Base-by-base conservation (phyloP, 768 basidiomycete species). In the Boletus coccyginus region DNA sequence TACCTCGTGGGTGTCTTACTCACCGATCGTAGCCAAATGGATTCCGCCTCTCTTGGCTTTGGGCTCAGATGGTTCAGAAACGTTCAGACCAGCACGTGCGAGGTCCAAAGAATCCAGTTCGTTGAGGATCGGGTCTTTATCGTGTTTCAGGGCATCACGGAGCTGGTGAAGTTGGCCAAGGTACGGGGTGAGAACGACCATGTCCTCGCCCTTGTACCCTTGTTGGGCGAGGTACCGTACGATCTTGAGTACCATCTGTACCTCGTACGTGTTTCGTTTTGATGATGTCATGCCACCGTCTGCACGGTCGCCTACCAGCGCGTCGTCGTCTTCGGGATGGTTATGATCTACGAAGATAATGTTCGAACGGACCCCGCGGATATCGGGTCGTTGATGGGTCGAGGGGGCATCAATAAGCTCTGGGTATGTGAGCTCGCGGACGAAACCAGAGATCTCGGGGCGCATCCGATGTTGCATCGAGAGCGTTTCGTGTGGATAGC, bases 111-210 rank as follows among this genome's bases (percentile, higher is more conserved):
- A n/a, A n/a, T n/a, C n/a, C n/a, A n/a, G n/a, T n/a, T n/a, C n/a
- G n/a, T n/a, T n/a, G n/a, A n/a, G n/a, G n/a, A n/a, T n/a, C n/a
- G n/a, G 82, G 55, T 89, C 87, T 27, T 70, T 77, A 6, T 71
- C 72, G n/a, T 66, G 63, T 57, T 74, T 75, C 43, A 89, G 62
- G 0, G 71, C 72, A 7, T 76, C 68, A 11, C 72, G 77, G 3
- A 88, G 73, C 27, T 74, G 74, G 10, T 74, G 73, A 5, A 88
- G 73, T 63, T 88, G 87, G 0, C 85, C 87, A 1, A 88, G 74
- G 56, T 89, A 88, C 0, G 87, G 87, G 0, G 87, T 88, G 41
- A 89, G 70, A 14, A 89, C 70, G n/a, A 88, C 86, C 1, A 89
- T 68, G 14, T 83, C 69, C 13, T 83, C 77, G 0, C 82, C 81